Base-by-base conservation (phyloP, 106 monocot species). In the Amphibolis antarctica region DNA sequence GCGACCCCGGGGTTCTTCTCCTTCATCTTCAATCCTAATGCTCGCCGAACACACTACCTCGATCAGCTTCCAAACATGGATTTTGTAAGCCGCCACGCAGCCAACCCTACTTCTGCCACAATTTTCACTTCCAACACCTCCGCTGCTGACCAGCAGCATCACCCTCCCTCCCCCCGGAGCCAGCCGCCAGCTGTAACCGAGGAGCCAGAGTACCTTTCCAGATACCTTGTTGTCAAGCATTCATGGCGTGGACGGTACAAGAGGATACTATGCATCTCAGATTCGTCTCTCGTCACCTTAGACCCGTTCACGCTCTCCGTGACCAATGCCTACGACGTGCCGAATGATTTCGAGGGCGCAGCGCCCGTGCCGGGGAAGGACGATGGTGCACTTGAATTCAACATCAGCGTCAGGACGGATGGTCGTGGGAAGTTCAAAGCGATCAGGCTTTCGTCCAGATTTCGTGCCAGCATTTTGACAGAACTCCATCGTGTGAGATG, bases 211-310 rank as follows among this genome's bases (percentile, higher is more conserved):
- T 96, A 96, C 78, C 67, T 90, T 31, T 76, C 84, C 22, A 76
- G 96, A n/a, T 87, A 96, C 74, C 25, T 87, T 27, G 86, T 90
- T 15, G 80, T 84, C 43, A 96, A 96, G 70, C 96, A 96, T 71
- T 90, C 89, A n/a, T 96, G 96, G 96, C 72, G 96, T 18, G 96
- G 91, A 0, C 69, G 91, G 60, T 98, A 98, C 74, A 91, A 83
- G 78, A 66, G 98, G 65, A 91, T 98, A 47, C 70, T 98, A 0
- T 98, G 90, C 74, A 69, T 98, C 53, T 80, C 90, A 17, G 59
- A 26, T 28, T 66, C 86, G 47, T 55, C 55, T 28, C 77, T 98
- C 62, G 51, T 80, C 46, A 98, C 98, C 0, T 73, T 98, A 29
- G 89, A 98, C 70, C 98, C 98, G 17, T 24, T 56, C 4, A 98